These are phyloP conservation scores for Penicillium maclennaniae DNA, from an alignment of 495 filamentous ascomycete species.

Conservation along the genomic window DNA sequence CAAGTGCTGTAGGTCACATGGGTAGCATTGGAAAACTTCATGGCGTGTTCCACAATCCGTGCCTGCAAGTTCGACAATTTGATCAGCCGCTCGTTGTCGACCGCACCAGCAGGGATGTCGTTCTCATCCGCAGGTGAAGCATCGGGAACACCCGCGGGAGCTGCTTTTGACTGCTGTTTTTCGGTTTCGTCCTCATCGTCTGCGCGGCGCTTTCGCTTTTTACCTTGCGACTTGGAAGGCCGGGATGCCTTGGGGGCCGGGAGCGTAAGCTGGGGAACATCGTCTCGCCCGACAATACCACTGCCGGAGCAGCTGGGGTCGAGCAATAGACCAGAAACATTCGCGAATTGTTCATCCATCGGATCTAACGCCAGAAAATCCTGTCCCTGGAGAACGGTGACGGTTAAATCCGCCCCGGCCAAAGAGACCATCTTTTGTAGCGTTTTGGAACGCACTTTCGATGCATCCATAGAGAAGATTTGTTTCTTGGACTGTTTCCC, in stretches of 20 bases:
- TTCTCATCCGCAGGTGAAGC: conserved; percentile 34
- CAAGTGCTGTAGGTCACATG: conserved; percentile 91
- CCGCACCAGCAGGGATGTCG: conserved; percentile 24
- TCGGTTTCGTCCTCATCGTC: conserved; percentile 23
- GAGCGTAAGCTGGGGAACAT: conserved; percentile 56
- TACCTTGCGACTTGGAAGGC: conserved; percentile 28
- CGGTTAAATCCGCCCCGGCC: conserved; percentile 63
- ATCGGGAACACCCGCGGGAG: conserved; percentile 3
- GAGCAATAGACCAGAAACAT: conserved; percentile 71
- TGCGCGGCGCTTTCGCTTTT: conserved; percentile 41
- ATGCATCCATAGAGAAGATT: conserved; percentile 45
- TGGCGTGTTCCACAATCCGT: conserved; percentile 72
- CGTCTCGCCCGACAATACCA: conserved; percentile 86
- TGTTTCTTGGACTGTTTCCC: conserved; percentile 22
- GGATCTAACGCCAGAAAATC: conserved; percentile 81
- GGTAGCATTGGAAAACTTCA: conserved; percentile 71
- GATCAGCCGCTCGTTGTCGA: conserved; percentile 51
- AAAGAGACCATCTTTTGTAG: conserved; percentile 76
- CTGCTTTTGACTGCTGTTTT: conserved; percentile 12
- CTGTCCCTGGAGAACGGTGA: conserved; percentile 61
- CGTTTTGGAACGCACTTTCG: conserved; percentile 56
- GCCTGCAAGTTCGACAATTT: conserved; percentile 76
- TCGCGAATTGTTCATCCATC: conserved; percentile 40
- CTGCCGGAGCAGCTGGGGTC: conserved; percentile 95
- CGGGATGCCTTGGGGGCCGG: conserved; percentile 27